Percentiles rank a stretch among this genome's conserved stretches.
phyloP scores from a whole-genome alignment of 805 yeast species.

The Kodamaea sagamina region DNA sequence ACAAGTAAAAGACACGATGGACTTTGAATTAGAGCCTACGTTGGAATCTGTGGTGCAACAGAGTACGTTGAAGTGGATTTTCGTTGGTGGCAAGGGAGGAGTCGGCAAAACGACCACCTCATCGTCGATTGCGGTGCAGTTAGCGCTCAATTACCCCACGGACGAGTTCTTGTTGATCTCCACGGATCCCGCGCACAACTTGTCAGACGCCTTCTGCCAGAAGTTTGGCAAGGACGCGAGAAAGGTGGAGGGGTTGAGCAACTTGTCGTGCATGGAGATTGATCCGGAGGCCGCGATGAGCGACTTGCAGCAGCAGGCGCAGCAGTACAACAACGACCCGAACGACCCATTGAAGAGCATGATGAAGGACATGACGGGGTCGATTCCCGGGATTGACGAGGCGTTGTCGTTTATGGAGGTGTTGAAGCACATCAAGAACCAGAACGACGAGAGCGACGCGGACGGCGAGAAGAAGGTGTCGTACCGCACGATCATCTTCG shows the following conservation, averaged over 20 bases:
- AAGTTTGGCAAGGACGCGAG: constrained; percentile 97
- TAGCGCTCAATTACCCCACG: constrained; percentile 77
- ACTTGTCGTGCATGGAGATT: constrained; percentile 96
- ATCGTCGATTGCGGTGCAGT: constrained; percentile 90
- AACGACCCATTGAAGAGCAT: constrained; percentile 67
- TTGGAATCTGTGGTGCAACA: constrained; percentile 62
- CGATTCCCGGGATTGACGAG: constrained; percentile 98
- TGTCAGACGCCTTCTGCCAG: constrained; percentile 97
- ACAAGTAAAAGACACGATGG: constrained; percentile 33
- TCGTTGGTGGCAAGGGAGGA: constrained; percentile 99
- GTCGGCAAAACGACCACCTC: constrained; percentile 99
- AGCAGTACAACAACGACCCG: constrained; percentile 54
- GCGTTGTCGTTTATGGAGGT: constrained; percentile 98
- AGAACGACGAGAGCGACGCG: constrained; percentile 37
- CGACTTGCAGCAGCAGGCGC: constrained; percentile 71
- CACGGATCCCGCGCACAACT: constrained; percentile 97
- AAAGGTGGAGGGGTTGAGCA: constrained; percentile 82
- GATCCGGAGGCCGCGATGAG: constrained; percentile 94
- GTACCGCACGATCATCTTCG: constrained; percentile 90
- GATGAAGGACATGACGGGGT: constrained; percentile 89
- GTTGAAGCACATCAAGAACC: constrained; percentile 89
- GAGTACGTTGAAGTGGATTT: constrained; percentile 87
- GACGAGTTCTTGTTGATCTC: constrained; percentile 88
- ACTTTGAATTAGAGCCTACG: constrained; percentile 69
- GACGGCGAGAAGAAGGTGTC: constrained; percentile 20